Conservation (phyloP, 169 alveolate genomes). For the Eimeria maxima region DNA sequence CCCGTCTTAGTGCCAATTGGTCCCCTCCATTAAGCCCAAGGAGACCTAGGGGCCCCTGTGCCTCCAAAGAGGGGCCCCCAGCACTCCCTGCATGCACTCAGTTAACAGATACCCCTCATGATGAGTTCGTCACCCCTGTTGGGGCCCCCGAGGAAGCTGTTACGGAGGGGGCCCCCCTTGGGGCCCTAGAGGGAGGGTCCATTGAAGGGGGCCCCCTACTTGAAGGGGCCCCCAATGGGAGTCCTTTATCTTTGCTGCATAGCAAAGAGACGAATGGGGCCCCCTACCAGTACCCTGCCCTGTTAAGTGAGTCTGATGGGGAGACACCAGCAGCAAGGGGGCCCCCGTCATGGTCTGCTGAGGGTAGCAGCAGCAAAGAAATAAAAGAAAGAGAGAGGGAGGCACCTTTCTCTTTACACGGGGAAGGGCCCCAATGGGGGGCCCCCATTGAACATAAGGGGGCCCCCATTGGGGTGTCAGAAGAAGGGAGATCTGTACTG, state of each 20-base stretch:
- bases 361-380: too few species aligned
- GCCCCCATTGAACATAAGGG: background rate
- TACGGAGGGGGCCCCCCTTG: too few species aligned
- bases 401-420: background rate
- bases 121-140: background rate
- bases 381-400: too few species aligned
- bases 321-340: background rate
- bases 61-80: conserved; percentile 24
- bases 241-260: background rate
- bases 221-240: conserved; percentile 23
- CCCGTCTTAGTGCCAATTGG: background rate
- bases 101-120: background rate
- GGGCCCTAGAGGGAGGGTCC: background rate
- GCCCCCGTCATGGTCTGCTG: background rate
- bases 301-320: background rate
- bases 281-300: background rate
- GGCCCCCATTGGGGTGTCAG: background rate
- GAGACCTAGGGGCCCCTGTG: conserved; percentile 6
- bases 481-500: background rate
- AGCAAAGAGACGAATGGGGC: background rate
- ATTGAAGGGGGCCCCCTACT: conserved; percentile 15
- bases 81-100: background rate
- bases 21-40: background rate
- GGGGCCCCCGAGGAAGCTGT: conserved; percentile 40
- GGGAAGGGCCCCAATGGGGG: background rate